Evolutionary conservation across 2,329 filamentous ascomycete species (phyloP), one percentile per base, ranked within the genome.

Genomic region (Cytospora schulzeri): DNA sequence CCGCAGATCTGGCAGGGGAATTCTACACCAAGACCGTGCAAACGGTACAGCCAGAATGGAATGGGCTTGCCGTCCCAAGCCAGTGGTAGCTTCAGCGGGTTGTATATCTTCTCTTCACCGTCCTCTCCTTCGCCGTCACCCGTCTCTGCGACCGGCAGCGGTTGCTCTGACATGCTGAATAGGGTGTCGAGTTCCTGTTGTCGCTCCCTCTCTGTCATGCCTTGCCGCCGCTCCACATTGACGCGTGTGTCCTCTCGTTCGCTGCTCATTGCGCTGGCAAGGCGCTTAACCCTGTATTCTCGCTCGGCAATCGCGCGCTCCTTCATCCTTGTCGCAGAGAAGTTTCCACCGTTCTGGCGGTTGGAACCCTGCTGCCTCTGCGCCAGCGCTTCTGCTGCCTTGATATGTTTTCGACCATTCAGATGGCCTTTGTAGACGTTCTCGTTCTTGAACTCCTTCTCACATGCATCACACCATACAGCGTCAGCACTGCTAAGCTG

Each of bases 51-150:
- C 95, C 95, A 99, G 81, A 95, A 99, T 0, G 96, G 95, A 71
- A 99, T 99, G 0, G 96, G 95, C 75, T 99, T 99, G 71, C 96
- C 95, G 70, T 99, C 95, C 96, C 96, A 99, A 2, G 92, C 94
- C 9, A 99, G 84, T 0, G 95, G 95, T 2, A 99, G 83, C 75
- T 99, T 99, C 69, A 99, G 84, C 0, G 95, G 95, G 76, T 99
- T 99, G 82, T 98, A 97, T 66, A 98, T 91, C 74, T 89, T 93
- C 69, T 97, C 93, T 52, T 94, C 91, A 48, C 88, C 91, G 17
- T 92, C 88, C 3, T 88, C 87, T 0, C 90, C 91, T 0, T 92
- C 90, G 14, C 87, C 87, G 1, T 89, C 88, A 0, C 85, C 86
- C 0, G 83, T 83, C 9, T 85, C 84, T 69, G 71, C 78, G 63